phyloP scores from a whole-genome alignment of 345 rosid species.

The Carallia pectinifolia region DNA sequence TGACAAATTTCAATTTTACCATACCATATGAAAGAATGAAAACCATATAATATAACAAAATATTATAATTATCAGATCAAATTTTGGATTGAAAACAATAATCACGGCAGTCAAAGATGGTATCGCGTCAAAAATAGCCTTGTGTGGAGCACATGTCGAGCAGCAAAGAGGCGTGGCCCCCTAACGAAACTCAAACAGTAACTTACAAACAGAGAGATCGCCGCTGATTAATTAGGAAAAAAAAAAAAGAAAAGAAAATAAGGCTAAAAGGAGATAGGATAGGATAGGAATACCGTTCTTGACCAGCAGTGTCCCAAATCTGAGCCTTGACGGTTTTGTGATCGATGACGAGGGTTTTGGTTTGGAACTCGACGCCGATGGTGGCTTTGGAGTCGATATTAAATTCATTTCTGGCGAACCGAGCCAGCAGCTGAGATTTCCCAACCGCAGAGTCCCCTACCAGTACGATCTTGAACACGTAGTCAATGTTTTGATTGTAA shows the following conservation, averaged over 20 bases:
- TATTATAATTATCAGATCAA: background rate
- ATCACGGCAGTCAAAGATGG: too few relatives aligned
- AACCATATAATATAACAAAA: background rate
- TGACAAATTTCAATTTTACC: too few relatives aligned
- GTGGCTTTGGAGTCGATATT: slow-evolving; percentile 64
- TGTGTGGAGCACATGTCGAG: too few relatives aligned
- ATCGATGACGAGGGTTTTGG: slow-evolving; percentile 54
- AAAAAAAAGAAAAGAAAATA: background rate
- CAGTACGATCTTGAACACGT: slow-evolving; percentile 61
- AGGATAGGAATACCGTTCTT: slow-evolving; percentile 46
- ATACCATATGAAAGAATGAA: too few relatives aligned
- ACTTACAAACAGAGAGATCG: background rate
- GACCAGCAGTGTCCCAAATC: slow-evolving; percentile 84
- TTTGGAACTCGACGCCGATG: slow-evolving; percentile 69
- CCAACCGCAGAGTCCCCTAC: slow-evolving; percentile 76
- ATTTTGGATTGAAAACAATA: background rate
- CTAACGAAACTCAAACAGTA: background rate
- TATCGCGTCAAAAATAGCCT: too few relatives aligned
- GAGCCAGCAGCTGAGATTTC: slow-evolving; percentile 69
- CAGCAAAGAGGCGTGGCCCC: too few relatives aligned
- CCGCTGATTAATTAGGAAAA: background rate
- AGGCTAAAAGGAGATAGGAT: background rate
- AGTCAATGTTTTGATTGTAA: slow-evolving; percentile 57
- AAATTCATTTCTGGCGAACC: slow-evolving; percentile 62
- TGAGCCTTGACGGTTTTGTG: slow-evolving; percentile 66